phyloP scores from a whole-genome alignment of 441 rosid genomes.

The Dalechampia spathulata region DNA sequence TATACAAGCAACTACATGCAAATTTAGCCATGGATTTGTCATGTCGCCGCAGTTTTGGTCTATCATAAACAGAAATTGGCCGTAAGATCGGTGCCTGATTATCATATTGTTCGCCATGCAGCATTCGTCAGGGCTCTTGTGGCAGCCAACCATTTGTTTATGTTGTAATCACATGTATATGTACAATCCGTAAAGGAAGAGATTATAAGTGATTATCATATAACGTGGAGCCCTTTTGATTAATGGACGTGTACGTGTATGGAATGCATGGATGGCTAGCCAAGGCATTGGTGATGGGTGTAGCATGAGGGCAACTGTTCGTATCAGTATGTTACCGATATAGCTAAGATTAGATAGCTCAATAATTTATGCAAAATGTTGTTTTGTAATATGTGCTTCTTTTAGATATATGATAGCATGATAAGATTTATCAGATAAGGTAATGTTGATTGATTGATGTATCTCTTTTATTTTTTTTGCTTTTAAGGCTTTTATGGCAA shows the following conservation, averaged over 20 bases:
- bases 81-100: too few species aligned
- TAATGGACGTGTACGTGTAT: neutral
- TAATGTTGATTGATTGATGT: conserved; percentile 33
- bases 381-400: too few species aligned
- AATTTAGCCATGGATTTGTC: too few species aligned
- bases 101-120: too few species aligned
- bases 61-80: too few species aligned
- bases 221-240: neutral
- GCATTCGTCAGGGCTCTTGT: too few species aligned
- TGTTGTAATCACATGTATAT: too few species aligned
- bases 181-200: too few species aligned
- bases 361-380: conserved; percentile 18
- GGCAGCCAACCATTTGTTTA: too few species aligned
- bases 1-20: too few species aligned
- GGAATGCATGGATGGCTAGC: neutral
- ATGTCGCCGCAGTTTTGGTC: too few species aligned
- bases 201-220: too few species aligned
- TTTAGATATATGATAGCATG: conserved; percentile 3
- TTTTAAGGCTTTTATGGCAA: conserved; percentile 3
- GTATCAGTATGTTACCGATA: neutral
- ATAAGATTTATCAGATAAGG: conserved; percentile 24
- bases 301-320: neutral
- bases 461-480: conserved; percentile 1
- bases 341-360: conserved; percentile 7
- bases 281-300: neutral